Base-by-base conservation (phyloP, 2,329 filamentous ascomycete species). In the Claviceps sp. region DNA sequence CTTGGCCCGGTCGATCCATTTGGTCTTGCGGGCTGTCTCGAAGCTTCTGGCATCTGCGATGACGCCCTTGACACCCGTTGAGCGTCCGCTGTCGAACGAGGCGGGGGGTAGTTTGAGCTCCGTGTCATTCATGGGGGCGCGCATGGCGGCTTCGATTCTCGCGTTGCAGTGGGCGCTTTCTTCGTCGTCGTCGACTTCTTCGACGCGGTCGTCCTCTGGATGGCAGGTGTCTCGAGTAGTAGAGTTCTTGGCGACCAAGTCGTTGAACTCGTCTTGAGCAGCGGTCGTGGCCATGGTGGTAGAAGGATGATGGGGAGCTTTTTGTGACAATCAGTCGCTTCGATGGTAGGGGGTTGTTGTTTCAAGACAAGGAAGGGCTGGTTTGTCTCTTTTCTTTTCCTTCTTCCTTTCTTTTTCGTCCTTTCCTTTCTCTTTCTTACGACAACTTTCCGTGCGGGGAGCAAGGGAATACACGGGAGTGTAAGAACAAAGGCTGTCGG, bases 11-110 rank as follows among this genome's bases (percentile, higher is more conserved):
- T 68, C 73, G 60, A 71, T 72, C 72, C 76, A 80, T 56, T 77
- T 78, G 59, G 62, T 69, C 61, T 74, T 74, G 58, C 76, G 75
- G 13, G 85, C 84, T 61, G 79, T 74, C 69, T 88, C 84, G 66
- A 85, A 91, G 61, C 82, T 81, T 61, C 86, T 77, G 40, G 87
- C 87, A 64, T 93, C 87, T 60, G 87, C 85, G 62, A 93, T 91
- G 66, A 93, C 87, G 56, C 87, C 87, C 72, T 91, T 91, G 59
- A 89, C 87, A 47, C 87, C 87, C 2, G 87, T 91, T 59, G 86
- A 82, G 58, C 81, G 78, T 53, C 84, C 82, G 50, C 73, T 80
- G 65, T 87, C 80, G 61, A 84, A 84, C 52, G 73, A 76, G 13
- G 72, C 71, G 10, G 79, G 80, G 14, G 81, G 81, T 55, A 86